Base-by-base conservation (phyloP, 176 grass and related monocot species). In the Oryza punctata region DNA sequence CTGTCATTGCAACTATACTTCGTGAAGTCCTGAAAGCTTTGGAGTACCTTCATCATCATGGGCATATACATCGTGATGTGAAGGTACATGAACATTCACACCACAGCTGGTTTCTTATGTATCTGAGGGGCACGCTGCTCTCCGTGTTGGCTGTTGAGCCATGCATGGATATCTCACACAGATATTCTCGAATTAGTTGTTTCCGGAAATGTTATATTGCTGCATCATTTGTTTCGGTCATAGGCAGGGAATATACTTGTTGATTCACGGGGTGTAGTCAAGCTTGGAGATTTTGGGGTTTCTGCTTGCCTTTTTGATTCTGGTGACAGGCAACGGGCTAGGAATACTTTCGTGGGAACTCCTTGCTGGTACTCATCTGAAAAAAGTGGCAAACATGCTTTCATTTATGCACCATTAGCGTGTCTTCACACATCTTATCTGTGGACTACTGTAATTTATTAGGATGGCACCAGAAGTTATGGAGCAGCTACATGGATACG, bases 401-500 rank as follows among this genome's bases (percentile, higher is more conserved):
- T 72, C 28, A 15, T 79, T 86, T 19, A 24, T 63, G 61, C 38
- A 27, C 73, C 67, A 45, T 60, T 18, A 38, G 1, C 23, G 57
- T 63, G 46, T 73, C 7, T 70, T 77, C 25, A 11, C 14, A 89
- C 37, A 46, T 85, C 29, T 73, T 63, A 87, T 87, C 37, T n/a
- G 10, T 41, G n/a, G 47, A 29, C 45, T 73, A 16, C 49, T 80
- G 76, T 71, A 44, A 81, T 87, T 32, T 76, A 74, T 86, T 82
- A 99, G 96, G 96, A 99, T 99, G 96, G 96, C 96, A 30, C 96
- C 96, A 2, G 96, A 99, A 77, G 93, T 99, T 88, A 89, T 99
- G 87, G 91, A 94, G 72, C 91, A 93, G 69, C 63, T 93, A 72
- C 85, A 99, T 76, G 96, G 96, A 87, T 99, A 99, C 75, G 89